These are phyloP conservation scores for Hypholoma fasciculare DNA, from an alignment of 768 basidiomycete genomes.

Conservation along the genomic window DNA sequence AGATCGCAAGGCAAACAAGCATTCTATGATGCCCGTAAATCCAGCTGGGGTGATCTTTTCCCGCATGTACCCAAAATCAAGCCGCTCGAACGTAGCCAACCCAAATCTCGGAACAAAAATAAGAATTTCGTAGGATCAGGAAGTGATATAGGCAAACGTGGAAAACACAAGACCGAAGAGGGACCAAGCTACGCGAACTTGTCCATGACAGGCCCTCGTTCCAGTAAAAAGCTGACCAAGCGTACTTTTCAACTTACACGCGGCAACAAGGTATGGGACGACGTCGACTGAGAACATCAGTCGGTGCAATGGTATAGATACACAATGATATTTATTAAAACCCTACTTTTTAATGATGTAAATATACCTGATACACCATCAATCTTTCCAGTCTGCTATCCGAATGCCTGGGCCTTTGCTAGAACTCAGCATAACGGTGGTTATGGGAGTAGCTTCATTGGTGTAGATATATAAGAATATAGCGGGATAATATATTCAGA, in stretches of 20 bases:
- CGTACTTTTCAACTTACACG: constrained; percentile 28
- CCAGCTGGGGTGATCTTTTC: constrained; percentile 92
- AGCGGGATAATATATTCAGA: constrained; percentile 16
- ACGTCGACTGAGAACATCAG: constrained; percentile 10
- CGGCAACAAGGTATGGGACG: constrained; percentile 26
- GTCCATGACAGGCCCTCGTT: constrained; percentile 21
- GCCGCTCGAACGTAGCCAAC: constrained; percentile 61
- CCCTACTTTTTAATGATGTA: constrained; percentile 11
- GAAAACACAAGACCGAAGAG: constrained; percentile 20
- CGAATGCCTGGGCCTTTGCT: constrained; percentile 88
- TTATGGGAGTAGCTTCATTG: constrained; percentile 66
- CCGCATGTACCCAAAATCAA: constrained; percentile 85
- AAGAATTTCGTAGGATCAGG: constrained; percentile 32
- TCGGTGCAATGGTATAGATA: neutral
- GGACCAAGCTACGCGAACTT: constrained; percentile 21
- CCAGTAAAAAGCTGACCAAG: constrained; percentile 25
- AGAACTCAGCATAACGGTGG: constrained; percentile 83
- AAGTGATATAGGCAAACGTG: constrained; percentile 58
- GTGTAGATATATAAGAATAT: constrained; percentile 4
- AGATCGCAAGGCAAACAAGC: constrained; percentile 95
- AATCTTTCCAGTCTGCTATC: constrained; percentile 57
- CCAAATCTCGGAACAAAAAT: constrained; percentile 20
- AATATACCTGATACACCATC: constrained; percentile 7
- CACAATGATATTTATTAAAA: neutral
- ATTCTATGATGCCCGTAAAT: constrained; percentile 94